phyloP scores from a whole-genome alignment of 2,329 filamentous ascomycete genomes.

The Fusarium austroafricanum region DNA sequence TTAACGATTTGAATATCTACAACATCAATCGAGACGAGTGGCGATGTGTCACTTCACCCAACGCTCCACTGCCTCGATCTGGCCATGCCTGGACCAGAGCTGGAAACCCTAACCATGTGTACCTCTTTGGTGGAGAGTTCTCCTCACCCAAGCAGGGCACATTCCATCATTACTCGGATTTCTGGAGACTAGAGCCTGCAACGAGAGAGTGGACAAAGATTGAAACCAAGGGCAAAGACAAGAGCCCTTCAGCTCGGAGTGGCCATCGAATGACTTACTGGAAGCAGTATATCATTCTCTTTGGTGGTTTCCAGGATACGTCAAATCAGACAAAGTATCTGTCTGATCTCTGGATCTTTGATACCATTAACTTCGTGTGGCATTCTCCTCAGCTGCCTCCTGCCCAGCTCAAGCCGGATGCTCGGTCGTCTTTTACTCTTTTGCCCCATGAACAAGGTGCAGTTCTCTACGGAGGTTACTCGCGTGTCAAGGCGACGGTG shows the following conservation, averaged over 20 bases:
- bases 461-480: conserved; percentile 93
- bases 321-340: conserved; percentile 95
- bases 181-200: conserved; percentile 89
- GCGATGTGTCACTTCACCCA: conserved; percentile 90
- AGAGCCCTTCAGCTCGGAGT: conserved; percentile 84
- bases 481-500: conserved; percentile 81
- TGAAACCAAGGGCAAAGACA: conserved; percentile 81
- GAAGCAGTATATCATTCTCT: conserved; percentile 96
- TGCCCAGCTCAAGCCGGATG: conserved; percentile 87
- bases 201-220: conserved; percentile 91
- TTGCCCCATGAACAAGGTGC: conserved; percentile 91
- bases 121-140: conserved; percentile 96
- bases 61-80: conserved; percentile 88
- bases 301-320: conserved; percentile 97
- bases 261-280: conserved; percentile 97
- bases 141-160: conserved; percentile 96
- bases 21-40: conserved; percentile 89
- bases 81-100: conserved; percentile 96
- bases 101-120: conserved; percentile 85
- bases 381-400: conserved; percentile 78
- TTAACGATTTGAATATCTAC: conserved; percentile 74
- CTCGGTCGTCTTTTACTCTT: conserved; percentile 90
- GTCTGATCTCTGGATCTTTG: conserved; percentile 94
- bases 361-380: conserved; percentile 89
- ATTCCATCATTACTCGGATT: conserved; percentile 99